Evolutionary conservation across 768 basidiomycete genomes (phyloP), one percentile per base, ranked within the genome.

Genomic region (Mycena pura): DNA sequence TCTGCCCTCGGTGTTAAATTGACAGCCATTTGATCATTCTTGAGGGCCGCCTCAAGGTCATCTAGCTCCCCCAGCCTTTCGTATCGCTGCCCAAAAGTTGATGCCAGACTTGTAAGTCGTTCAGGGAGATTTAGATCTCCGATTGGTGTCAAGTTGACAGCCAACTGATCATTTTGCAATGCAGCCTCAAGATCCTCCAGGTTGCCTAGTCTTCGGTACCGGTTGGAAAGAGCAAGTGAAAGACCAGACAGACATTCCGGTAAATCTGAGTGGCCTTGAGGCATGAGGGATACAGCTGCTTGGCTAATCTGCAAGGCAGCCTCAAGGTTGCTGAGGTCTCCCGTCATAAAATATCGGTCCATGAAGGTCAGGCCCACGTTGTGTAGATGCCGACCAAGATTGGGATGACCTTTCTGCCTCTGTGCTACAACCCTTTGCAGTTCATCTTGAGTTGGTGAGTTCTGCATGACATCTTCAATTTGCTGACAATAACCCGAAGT

Each of bases 31-130:
- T 52, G 22, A 24, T 49, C 29, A 24, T 53, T 47, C 8, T 25
- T 11, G 21, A 65, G 22, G 6, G 60, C 54, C 25, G 46, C 27
- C 21, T 70, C 68, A 25, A 73, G 64, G 22, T 70, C 71, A 44
- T 63, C 10, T 13, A 66, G 13, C 25, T 56, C 44, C 9, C 60
- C 52, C 22, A 39, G 50, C 27, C 47, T 31, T 28, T 51, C n/a
- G 31, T 50, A 58, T 34, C 40, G 47, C 10, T 62, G 49, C 15
- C 17, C 7, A 38, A 49, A 60, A n/a, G 31, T 8, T 14, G 34
- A 25, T 32, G 53, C 58, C 25, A 61, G n/a, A 11, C 17, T 28
- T 1, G 22, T 21, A 24, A 57, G 58, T 15, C 38, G 32, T 9
- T n/a, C 41, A 5, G 44, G 27, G 11, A 56, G 38, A 43, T 32